Evolutionary conservation across 2,329 filamentous ascomycete species (phyloP).

Genomic region (Dothideomycetes sp.): DNA sequence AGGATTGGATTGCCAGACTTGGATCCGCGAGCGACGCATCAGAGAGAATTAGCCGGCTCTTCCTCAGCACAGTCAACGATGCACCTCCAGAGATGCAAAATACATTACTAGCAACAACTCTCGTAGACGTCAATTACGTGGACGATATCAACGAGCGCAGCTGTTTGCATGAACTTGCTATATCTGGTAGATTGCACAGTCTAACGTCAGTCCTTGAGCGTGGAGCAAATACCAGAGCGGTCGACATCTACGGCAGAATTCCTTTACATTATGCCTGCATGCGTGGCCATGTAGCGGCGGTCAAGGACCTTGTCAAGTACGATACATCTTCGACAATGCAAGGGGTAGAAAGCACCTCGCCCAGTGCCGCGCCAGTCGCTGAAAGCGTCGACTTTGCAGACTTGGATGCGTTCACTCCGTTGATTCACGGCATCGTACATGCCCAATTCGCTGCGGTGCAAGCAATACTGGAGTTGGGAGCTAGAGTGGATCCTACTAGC

Average conservation of each 20-base stretch:
- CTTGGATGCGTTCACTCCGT: conserved; percentile 91
- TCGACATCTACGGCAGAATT: conserved; percentile 88
- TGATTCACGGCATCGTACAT: conserved; percentile 92
- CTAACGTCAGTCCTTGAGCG: conserved; percentile 65
- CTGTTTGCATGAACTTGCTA: conserved; percentile 91
- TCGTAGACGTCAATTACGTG: conserved; percentile 85
- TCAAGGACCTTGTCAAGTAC: conserved; percentile 60
- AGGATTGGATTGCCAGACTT: conserved; percentile 72
- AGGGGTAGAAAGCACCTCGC: conserved; percentile 36
- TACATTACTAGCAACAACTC: conserved; percentile 65
- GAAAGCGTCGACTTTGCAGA: conserved; percentile 80
- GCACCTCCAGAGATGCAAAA: conserved; percentile 68
- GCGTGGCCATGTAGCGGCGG: conserved; percentile 80
- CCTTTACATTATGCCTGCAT: conserved; percentile 94
- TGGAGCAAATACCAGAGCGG: conserved; percentile 66
- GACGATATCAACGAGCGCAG: conserved; percentile 98
- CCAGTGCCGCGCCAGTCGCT: conserved; percentile 20
- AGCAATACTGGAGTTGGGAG: conserved; percentile 64
- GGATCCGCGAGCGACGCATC: conserved; percentile 50
- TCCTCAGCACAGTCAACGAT: conserved; percentile 81
- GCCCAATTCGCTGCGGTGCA: conserved; percentile 72
- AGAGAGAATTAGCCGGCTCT: conserved; percentile 80
- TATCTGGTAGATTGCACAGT: conserved; percentile 77
- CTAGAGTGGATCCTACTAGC: conserved; percentile 76
- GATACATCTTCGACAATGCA: conserved; percentile 19